Conservation (phyloP, 2,329 filamentous ascomycete genomes). For the Didymella glomerata region DNA sequence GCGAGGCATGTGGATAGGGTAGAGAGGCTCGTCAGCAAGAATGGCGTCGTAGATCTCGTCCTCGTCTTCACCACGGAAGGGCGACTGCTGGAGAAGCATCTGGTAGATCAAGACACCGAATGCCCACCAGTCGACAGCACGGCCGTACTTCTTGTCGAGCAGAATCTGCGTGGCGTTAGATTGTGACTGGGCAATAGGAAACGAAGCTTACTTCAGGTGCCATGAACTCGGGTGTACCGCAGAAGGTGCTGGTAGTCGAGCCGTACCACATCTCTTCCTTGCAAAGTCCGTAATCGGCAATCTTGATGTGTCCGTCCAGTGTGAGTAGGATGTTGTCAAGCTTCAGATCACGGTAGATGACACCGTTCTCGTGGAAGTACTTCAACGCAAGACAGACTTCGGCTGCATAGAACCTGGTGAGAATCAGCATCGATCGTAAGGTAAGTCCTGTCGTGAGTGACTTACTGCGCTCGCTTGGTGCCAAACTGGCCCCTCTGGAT, state of each 20-base stretch:
- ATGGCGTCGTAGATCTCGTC: slow-evolving; percentile 99
- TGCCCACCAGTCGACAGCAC: slow-evolving; percentile 99
- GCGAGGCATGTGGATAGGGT: slow-evolving; percentile 98
- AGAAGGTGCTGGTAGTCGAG: slow-evolving; percentile 96
- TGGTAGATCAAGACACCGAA: slow-evolving; percentile 99
- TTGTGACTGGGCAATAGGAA: background rate
- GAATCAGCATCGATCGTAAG: slow-evolving; percentile 23
- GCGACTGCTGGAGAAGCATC: slow-evolving; percentile 98
- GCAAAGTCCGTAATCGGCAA: slow-evolving; percentile 97
- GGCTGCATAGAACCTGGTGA: slow-evolving; percentile 85
- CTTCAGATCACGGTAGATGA: slow-evolving; percentile 89
- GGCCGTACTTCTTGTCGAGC: slow-evolving; percentile 96
- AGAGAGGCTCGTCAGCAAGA: slow-evolving; percentile 94
- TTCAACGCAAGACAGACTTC: slow-evolving; percentile 97
- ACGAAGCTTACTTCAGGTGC: slow-evolving; percentile 78
- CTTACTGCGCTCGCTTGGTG: slow-evolving; percentile 92
- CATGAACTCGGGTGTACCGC: slow-evolving; percentile 99
- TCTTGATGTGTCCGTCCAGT: slow-evolving; percentile 96
- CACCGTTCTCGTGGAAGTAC: slow-evolving; percentile 99
- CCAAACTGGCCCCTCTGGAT: slow-evolving; percentile 97
- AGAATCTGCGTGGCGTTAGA: slow-evolving; percentile 71
- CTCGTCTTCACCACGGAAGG: slow-evolving; percentile 98
- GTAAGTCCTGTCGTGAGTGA: slow-evolving; percentile 30
- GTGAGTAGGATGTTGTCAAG: slow-evolving; percentile 91
- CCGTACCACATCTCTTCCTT: slow-evolving; percentile 99